phyloP scores from a whole-genome alignment of 2,329 filamentous ascomycete genomes.

The Curvularia sp. region DNA sequence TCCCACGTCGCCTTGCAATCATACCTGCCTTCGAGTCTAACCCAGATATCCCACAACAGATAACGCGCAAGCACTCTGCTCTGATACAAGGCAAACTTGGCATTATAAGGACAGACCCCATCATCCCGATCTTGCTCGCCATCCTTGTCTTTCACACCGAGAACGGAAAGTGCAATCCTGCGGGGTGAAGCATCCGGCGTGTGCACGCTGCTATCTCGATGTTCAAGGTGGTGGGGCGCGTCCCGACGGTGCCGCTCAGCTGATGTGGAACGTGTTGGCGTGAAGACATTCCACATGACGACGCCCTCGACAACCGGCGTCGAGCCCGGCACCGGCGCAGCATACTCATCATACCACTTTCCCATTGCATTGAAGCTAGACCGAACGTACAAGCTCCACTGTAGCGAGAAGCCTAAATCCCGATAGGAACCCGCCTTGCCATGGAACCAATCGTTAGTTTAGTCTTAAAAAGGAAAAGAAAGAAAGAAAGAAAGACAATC shows the following conservation, averaged over 20 bases:
- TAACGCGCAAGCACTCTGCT: constrained; percentile 21
- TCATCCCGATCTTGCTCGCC: not conserved
- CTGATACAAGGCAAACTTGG: constrained; percentile 23
- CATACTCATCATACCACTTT: constrained; percentile 26
- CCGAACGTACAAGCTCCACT: constrained; percentile 24
- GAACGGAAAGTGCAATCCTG: constrained; percentile 2
- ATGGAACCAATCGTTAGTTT: not conserved
- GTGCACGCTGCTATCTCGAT: not conserved
- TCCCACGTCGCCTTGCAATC: constrained; percentile 24
- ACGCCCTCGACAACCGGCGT: constrained; percentile 8
- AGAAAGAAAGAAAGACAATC: not conserved
- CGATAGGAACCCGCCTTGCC: constrained; percentile 20
- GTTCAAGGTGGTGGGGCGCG: not conserved
- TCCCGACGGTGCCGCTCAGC: not conserved
- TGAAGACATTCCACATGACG: constrained; percentile 21
- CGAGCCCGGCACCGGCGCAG: constrained; percentile 8
- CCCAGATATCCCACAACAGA: constrained; percentile 22
- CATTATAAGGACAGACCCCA: constrained; percentile 6
- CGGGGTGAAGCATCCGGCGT: not conserved
- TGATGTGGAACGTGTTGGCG: not conserved
- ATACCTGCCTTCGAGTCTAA: constrained; percentile 12
- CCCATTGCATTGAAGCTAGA: constrained; percentile 18
- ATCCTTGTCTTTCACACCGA: not conserved
- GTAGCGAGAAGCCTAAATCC: constrained; percentile 25
- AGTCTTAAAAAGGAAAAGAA: too few relatives aligned